phyloP scores from a whole-genome alignment of 2,329 filamentous ascomycete genomes.

The Tolypocladium sp. region DNA sequence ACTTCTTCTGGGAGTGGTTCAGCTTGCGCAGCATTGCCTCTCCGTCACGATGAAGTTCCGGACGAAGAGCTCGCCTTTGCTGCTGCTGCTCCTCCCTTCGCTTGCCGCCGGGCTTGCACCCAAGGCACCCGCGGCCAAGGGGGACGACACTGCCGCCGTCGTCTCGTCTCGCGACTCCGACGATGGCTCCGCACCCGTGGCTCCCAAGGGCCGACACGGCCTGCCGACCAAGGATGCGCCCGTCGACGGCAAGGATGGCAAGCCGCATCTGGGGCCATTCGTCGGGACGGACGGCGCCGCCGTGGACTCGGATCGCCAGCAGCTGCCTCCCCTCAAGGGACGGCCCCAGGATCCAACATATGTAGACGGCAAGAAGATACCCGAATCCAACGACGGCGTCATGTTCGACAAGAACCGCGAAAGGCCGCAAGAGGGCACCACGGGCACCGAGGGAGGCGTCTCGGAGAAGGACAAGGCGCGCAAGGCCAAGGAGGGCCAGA shows the following conservation, averaged over 20 bases:
- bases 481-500: conserved; percentile 57
- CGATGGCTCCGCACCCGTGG: conserved; percentile 14
- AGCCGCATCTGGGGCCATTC: conserved; percentile 80
- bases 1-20: neutral
- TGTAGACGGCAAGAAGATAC: conserved; percentile 52
- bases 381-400: conserved; percentile 65
- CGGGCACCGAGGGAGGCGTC: conserved; percentile 82
- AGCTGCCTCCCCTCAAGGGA: conserved; percentile 37
- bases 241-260: conserved; percentile 87
- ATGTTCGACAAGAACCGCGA: conserved; percentile 82
- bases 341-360: conserved; percentile 42
- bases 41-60: conserved; percentile 48
- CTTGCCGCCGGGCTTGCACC: conserved; percentile 37
- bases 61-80: conserved; percentile 41
- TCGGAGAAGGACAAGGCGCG: conserved; percentile 76
- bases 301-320: conserved; percentile 23
- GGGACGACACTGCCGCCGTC: conserved; percentile 11
- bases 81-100: conserved; percentile 52
- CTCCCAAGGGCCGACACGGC: conserved; percentile 23
- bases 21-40: neutral
- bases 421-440: conserved; percentile 74
- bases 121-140: conserved; percentile 12
- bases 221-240: conserved; percentile 65
- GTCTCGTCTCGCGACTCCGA: conserved; percentile 15
- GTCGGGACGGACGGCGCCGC: conserved; percentile 44